Percentiles rank a stretch among this genome's conserved stretches.
Evolutionary conservation across 2,329 filamentous ascomycete genomes (phyloP).

Genomic region (Ceratocystis colombiana): DNA sequence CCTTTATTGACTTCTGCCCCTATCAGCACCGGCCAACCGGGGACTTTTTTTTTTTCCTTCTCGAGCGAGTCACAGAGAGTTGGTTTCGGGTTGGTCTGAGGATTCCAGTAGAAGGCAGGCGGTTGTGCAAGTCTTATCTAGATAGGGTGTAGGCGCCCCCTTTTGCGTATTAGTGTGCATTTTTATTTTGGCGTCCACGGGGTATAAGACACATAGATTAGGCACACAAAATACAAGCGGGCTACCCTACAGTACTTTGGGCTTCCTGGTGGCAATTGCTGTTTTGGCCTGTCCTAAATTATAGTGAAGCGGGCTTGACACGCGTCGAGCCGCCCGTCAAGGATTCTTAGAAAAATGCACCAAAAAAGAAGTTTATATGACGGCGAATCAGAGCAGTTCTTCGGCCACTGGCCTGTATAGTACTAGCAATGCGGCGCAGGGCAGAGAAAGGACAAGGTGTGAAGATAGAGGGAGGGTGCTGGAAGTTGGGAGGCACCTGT

Average conservation of each 20-base stretch:
- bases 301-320: not conserved
- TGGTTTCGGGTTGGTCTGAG: not conserved
- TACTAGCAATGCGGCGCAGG: not conserved
- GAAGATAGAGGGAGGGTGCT: not conserved
- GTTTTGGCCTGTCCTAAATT: not conserved
- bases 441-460: conserved; percentile 1
- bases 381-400: not conserved
- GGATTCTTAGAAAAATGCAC: not conserved
- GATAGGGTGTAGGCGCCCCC: not conserved
- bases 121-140: not conserved
- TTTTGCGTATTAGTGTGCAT: not conserved
- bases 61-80: no score
- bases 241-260: not conserved
- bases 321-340: not conserved
- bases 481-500: not conserved
- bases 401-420: no score
- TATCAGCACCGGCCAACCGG: not conserved
- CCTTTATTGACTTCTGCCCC: not conserved
- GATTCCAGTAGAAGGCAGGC: not conserved
- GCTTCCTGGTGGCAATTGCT: not conserved
- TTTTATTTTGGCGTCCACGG: not conserved
- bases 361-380: not conserved
- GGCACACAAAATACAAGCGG: not conserved
- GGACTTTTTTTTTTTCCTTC: not conserved
- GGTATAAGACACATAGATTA: not conserved